These are phyloP conservation scores for Flaveria floridana DNA, from an alignment of 140 eudicot genomes.

Conservation along the genomic window DNA sequence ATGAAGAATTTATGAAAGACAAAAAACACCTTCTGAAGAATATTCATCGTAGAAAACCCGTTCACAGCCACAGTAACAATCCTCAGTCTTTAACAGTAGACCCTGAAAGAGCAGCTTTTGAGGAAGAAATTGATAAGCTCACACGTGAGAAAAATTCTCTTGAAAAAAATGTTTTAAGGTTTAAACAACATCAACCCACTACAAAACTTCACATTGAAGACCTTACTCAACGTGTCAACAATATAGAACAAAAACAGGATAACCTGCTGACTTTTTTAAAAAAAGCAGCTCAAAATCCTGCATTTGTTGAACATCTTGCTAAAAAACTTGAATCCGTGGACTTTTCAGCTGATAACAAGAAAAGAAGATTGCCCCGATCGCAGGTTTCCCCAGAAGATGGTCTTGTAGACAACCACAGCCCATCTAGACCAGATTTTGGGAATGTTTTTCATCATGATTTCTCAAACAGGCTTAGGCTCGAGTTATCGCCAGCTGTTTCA, in stretches of 20 bases:
- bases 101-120: conserved; percentile 79
- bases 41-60: conserved; percentile 87
- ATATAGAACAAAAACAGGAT: conserved; percentile 71
- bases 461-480: conserved; percentile 62
- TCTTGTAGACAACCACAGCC: conserved; percentile 49
- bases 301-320: conserved; percentile 58
- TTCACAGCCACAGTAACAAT: conserved; percentile 86
- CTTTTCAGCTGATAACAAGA: conserved; percentile 64
- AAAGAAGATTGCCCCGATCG: conserved; percentile 59
- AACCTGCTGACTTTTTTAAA: conserved; percentile 46
- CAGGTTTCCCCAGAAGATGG: conserved; percentile 46
- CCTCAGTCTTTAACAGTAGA: conserved; percentile 65
- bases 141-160: conserved; percentile 69
- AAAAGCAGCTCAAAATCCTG: conserved; percentile 57
- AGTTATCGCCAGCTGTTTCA: conserved; percentile 74
- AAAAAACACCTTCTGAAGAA: conserved; percentile 75
- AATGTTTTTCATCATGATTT: conserved; percentile 57
- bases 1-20: conserved; percentile 79
- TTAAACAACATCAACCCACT: conserved; percentile 57
- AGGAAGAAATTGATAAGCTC: conserved; percentile 86
- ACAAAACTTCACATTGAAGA: conserved; percentile 67
- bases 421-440: conserved; percentile 55
- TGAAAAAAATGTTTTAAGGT: conserved; percentile 44
- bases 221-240: conserved; percentile 49
- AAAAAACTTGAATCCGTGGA: conserved; percentile 80